Base-by-base conservation (phyloP, 2,329 filamentous ascomycete species). In the Bimuria novae-zelandiae region DNA sequence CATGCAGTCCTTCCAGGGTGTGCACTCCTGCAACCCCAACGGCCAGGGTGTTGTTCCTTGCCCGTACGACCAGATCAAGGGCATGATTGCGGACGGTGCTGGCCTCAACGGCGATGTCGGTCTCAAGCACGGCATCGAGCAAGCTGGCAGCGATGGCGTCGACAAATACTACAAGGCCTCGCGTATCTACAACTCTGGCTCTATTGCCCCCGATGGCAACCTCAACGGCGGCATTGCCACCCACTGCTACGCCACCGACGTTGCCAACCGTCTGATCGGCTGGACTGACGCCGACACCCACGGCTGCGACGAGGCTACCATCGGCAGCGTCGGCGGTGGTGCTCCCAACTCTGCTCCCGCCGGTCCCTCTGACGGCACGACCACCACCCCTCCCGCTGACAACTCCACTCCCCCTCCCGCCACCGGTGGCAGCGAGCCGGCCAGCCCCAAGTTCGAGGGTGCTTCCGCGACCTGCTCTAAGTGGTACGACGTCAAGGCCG, bases 181-280 rank as follows among this genome's bases (percentile, higher is more conserved):
- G n/a, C 70, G 79, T 29, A 74, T 77, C 30, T 82, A 82, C 70
- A 82, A 82, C 63, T 77, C 76, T n/a, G 80, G 80, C 14, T 68
- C 64, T 19, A 60, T 77, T 44, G 65, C 66, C 33, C 55, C 55
- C 8, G 69, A 59, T 41, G 68, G 65, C 32, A 72, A 79, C 56
- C 63, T 77, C 6, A 70, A 75, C 35, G 68, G 72, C 49, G 76
- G 76, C 39, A 71, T 76, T 53, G 61, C 64, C 30, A 80, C 79
- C 16, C 73, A 76, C 55, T 82, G 79, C 70, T 84, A 84, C 62
- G 71, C 76, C 7, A 75, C 70, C 16, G 81, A 83, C 56, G 70
- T 83, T 56, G 80, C 81, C 42, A 81, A 81, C 61, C 70, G 78
- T 39, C 66, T 81, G 36, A 65, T 67, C 14, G 75, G 77, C 11